Evolutionary conservation across 805 yeast species (phyloP), one percentile per base, ranked within the genome.

Genomic region (Myxozyma nipponensis): DNA sequence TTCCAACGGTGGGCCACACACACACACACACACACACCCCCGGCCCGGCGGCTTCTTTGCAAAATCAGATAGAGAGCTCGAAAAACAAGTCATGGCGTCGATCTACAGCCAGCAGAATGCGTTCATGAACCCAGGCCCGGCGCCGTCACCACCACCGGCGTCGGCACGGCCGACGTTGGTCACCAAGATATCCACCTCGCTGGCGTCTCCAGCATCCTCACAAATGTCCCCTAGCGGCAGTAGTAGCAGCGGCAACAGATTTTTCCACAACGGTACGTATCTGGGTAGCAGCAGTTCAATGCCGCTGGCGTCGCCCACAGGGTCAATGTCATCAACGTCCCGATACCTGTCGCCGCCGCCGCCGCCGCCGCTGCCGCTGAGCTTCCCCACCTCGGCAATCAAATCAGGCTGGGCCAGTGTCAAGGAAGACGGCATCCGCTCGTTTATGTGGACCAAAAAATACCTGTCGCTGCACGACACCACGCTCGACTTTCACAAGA

Each of bases 401-500:
- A 54, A 55, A 39, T 40, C 79, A 50, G 96, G 97, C 0, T 90
- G 96, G 95, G 90, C 88, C 21, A 85, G 86, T 47, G 82, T 88
- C 52, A 90, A 87, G 66, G 98, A 91, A 61, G 97, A 91, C 61
- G 96, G 97, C 13, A 72, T 91, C 56, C 78, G 87, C 57, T 79
- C 89, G 4, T 89, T 90, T 66, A 74, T 95, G 59, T 91, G 98
- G 98, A 89, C 90, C 51, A 89, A 89, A 64, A 78, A 93, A 61
- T 91, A 74, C 67, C 72, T 91, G 71, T 84, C 86, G 4, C 72
- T 91, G 43, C 79, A 80, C 59, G 96, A 89, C 57, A 77, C 84
- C 37, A 78, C 83, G 40, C 69, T 91, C 50, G 84, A 82, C 49
- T 79, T 91, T 57, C 86, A 82, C 71, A 87, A 85, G 62, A 48